These are phyloP conservation scores for Diaporthe australafricana DNA, from an alignment of 2,329 filamentous ascomycete species.

Conservation along the genomic window DNA sequence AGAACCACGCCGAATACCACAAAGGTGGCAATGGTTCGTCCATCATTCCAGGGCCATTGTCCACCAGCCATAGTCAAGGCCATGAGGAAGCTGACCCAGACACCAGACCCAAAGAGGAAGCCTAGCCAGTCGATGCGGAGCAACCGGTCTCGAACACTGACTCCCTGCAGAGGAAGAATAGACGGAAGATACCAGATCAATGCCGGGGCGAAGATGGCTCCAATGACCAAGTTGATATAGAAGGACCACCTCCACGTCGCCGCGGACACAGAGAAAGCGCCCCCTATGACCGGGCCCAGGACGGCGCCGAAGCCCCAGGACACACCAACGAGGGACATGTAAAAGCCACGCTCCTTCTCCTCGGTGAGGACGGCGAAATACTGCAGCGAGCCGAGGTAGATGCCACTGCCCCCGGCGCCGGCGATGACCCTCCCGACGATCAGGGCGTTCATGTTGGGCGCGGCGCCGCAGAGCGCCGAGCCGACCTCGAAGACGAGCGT, in stretches of 20 bases:
- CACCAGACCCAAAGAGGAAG: conserved; percentile 54
- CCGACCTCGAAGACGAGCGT: conserved; percentile 41
- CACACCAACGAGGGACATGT: conserved; percentile 46
- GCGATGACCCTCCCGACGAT: conserved; percentile 57
- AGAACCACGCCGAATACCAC: conserved; percentile 55
- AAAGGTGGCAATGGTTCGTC: conserved; percentile 57
- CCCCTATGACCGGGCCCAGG: conserved; percentile 52
- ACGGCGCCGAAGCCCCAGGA: conserved; percentile 52
- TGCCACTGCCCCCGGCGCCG: conserved; percentile 53
- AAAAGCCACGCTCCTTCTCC: conserved; percentile 46
- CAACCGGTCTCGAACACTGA: conserved; percentile 39
- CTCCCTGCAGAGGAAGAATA: conserved; percentile 32
- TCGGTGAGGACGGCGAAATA: conserved; percentile 46
- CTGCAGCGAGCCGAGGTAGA: conserved; percentile 48
- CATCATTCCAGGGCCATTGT: conserved; percentile 59
- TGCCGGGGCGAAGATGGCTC: conserved; percentile 54
- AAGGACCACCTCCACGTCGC: conserved; percentile 54
- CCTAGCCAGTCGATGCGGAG: conserved; percentile 58
- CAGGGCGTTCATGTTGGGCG: conserved; percentile 55
- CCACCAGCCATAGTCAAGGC: conserved; percentile 61
- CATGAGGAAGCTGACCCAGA: conserved; percentile 55
- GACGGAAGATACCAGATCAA: conserved; percentile 55
- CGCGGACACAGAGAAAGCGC: conserved; percentile 46
- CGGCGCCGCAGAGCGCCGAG: conserved; percentile 51
- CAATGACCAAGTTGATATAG: conserved; percentile 63